These are phyloP conservation scores for Vicia sativa DNA, from an alignment of 306 rosid species.

Conservation along the genomic window DNA sequence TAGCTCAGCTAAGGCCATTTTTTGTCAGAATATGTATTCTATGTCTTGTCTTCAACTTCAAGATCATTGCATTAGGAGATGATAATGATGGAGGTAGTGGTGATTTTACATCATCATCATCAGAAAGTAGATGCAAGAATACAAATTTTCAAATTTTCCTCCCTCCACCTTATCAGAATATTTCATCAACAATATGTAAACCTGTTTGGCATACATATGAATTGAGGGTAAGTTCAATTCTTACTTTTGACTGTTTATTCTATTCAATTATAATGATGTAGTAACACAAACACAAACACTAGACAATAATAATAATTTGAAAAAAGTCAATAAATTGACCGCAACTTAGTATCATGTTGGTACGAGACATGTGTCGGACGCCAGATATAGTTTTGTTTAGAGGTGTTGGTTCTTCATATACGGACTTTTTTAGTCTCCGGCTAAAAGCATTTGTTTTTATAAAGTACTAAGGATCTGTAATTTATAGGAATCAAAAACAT, in stretches of 20 bases:
- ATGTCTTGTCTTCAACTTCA: slow-evolving; percentile 43
- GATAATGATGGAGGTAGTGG: slow-evolving; percentile 33
- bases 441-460: too few species aligned
- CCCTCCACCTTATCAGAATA: slow-evolving; percentile 82
- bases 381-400: too few species aligned
- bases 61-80: slow-evolving; percentile 41
- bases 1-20: slow-evolving; percentile 39
- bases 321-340: too few species aligned
- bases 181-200: slow-evolving; percentile 64
- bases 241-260: slow-evolving; percentile 1
- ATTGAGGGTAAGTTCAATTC: slow-evolving; percentile 66
- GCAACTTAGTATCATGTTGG: too few species aligned
- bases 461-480: too few species aligned
- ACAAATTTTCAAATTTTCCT: slow-evolving; percentile 71
- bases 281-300: too few species aligned
- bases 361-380: too few species aligned
- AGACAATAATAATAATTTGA: too few species aligned
- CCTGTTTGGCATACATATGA: slow-evolving; percentile 90
- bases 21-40: slow-evolving; percentile 46
- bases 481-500: too few species aligned
- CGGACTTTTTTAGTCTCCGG: too few species aligned
- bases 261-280: not conserved
- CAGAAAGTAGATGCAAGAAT: slow-evolving; percentile 55
- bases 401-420: too few species aligned
- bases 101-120: slow-evolving; percentile 31